phyloP scores from a whole-genome alignment of 2,329 filamentous ascomycete species.

The Lasiodiplodia citricola region DNA sequence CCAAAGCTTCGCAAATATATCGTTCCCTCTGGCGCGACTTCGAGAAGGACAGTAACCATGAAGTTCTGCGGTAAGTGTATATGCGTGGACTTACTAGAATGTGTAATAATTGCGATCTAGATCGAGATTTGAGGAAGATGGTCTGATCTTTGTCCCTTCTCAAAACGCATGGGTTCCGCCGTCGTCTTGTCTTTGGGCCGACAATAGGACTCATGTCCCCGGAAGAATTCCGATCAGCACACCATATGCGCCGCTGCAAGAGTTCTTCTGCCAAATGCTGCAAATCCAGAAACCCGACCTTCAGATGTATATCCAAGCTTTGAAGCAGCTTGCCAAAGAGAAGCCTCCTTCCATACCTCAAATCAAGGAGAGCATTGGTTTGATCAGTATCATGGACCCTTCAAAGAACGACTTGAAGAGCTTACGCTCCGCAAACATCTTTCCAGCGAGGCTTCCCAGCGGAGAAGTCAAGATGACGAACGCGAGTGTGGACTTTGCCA shows the following conservation, averaged over 20 bases:
- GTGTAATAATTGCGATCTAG: neutral
- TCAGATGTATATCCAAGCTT: neutral
- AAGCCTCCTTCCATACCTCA: neutral
- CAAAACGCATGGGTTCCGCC: neutral
- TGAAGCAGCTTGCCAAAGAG: neutral
- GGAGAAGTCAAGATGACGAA: neutral
- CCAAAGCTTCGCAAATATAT: neutral
- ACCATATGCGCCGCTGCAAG: neutral
- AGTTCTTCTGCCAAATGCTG: neutral
- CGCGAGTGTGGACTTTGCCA: neutral
- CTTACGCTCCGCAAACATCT: neutral
- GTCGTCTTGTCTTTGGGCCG: neutral
- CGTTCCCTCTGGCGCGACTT: neutral
- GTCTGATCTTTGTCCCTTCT: neutral
- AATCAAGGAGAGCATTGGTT: neutral
- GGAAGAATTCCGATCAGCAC: neutral
- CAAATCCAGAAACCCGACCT: neutral
- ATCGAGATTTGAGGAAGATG: neutral
- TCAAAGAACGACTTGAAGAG: neutral
- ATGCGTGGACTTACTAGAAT: too few relatives aligned
- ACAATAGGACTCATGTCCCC: neutral
- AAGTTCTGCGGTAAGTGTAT: neutral
- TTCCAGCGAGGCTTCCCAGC: neutral
- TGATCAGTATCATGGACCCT: neutral
- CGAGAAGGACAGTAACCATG: neutral